phyloP scores from a whole-genome alignment of 2,329 filamentous ascomycete genomes.

The Mycosphaerella arachidis region DNA sequence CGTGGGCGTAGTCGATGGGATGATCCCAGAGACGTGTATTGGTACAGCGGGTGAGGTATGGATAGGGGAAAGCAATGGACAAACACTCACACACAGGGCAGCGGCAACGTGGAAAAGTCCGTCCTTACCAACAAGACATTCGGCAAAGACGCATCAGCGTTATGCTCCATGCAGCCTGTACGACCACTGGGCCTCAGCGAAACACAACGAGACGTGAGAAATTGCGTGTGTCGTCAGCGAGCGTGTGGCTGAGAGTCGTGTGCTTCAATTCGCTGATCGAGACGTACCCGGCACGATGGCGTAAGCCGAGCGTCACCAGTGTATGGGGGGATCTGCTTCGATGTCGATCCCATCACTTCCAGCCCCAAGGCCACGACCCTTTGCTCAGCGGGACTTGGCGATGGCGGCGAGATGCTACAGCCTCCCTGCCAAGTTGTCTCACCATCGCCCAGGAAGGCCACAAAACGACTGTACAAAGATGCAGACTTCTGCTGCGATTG shows the following conservation, averaged over 20 bases:
- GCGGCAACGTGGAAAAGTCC: too few species aligned
- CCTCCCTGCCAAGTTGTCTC: neutral
- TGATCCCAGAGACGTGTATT: neutral
- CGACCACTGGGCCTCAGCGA: neutral
- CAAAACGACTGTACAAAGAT: neutral
- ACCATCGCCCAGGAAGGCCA: neutral
- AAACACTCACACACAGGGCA: neutral
- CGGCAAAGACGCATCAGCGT: neutral
- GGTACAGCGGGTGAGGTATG: neutral
- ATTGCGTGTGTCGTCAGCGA: neutral
- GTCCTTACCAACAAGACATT: neutral
- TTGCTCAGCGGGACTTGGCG: neutral
- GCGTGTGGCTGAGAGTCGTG: conserved; percentile 3
- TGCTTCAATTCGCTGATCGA: neutral
- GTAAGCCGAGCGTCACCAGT: neutral
- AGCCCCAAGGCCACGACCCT: neutral
- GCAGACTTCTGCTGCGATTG: neutral
- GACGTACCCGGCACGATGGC: neutral
- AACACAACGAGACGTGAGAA: neutral
- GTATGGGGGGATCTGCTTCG: neutral
- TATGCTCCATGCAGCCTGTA: neutral
- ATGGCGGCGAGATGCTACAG: neutral
- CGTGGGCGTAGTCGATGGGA: neutral
- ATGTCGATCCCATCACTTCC: neutral
- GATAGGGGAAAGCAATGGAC: neutral